A percentile compares a stretch with the other conserved stretches of the same genome.
phyloP scores from a whole-genome alignment of 768 basidiomycete genomes.

The Psilocybe cyanescens region DNA sequence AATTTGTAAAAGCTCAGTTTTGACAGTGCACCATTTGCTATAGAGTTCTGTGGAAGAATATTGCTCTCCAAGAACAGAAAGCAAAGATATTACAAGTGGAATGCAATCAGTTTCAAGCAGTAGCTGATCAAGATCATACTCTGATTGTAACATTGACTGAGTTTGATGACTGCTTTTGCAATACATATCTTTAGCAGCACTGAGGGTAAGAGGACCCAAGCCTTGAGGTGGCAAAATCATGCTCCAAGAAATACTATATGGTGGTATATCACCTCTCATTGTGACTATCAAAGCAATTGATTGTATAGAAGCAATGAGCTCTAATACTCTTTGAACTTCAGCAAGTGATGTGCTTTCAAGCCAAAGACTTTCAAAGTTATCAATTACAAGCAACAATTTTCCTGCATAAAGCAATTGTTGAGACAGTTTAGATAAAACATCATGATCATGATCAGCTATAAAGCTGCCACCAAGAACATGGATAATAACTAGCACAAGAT shows the following conservation, averaged over 20 bases:
- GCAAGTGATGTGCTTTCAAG: background rate
- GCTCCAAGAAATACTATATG: background rate
- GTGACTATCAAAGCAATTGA: background rate
- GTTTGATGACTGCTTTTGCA: background rate
- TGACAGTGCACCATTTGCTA: background rate
- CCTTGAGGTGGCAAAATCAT: background rate
- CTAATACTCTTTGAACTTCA: background rate
- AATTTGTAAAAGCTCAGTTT: slow-evolving; percentile 2
- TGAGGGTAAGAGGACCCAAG: background rate
- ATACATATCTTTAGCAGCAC: slow-evolving; percentile 4
- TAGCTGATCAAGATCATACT: background rate
- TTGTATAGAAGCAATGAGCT: background rate
- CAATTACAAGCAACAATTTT: slow-evolving; percentile 1
- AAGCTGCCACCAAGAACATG: background rate
- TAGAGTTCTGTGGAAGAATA: background rate
- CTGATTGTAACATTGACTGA: background rate
- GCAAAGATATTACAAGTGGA: slow-evolving; percentile 1
- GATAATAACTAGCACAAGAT: background rate
- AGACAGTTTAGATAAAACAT: background rate
- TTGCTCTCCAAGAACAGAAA: slow-evolving; percentile 1
- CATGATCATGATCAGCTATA: background rate
- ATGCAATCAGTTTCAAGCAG: background rate
- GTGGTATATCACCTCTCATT: slow-evolving; percentile 11
- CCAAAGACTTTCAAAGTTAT: slow-evolving; percentile 11
- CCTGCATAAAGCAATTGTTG: background rate